Evolutionary conservation across 2,329 filamentous ascomycete species (phyloP), one percentile per base, ranked within the genome.

Genomic region (Didymella pomorum): DNA sequence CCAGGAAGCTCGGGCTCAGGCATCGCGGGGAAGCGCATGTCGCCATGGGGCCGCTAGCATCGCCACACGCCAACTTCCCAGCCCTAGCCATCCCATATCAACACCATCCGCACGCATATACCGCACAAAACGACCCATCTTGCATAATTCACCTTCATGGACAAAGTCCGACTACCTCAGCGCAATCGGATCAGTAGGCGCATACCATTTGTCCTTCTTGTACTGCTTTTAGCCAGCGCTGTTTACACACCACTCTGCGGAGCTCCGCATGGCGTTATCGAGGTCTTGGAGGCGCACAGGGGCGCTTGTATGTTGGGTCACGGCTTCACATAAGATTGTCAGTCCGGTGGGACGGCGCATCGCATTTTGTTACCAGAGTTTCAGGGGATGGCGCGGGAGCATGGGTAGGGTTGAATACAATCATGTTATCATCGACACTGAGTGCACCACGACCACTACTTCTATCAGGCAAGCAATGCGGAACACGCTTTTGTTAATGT

Each of bases 1-100:
- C 62, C 73, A 56, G 73, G 74, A 3, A 67, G 70, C 9, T 63
- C 69, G 2, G 68, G 68, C 23, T 65, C 67, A 7, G 70, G 70
- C 4, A 70, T 63, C 28, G 68, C 64, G 26, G 67, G 68, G 4
- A 71, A 68, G 29, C 67, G 73, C 52, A 68, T 66, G 45, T 71
- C 71, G 10, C 64, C 67, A 5, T 72, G 68, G 68, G 46, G 65
- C 18, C 66, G 69, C 3, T 53, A 45, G 14, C 31, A 47, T 6
- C 16, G 10, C 45, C 23, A 23, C 8, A 16, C 11, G 14, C 7
- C 39, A 9, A 46, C 8, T 9, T 8, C 25, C 16, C 37, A 35
- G 21, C 37, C 46, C 18, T 35, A 12, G 11, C 6, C 25, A 39
- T 18, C 10, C 14, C 23, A 23, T 25, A 11, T 12, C 20, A n/a